phyloP scores from a whole-genome alignment of 305 asterid species.

The Andrographis paniculata region DNA sequence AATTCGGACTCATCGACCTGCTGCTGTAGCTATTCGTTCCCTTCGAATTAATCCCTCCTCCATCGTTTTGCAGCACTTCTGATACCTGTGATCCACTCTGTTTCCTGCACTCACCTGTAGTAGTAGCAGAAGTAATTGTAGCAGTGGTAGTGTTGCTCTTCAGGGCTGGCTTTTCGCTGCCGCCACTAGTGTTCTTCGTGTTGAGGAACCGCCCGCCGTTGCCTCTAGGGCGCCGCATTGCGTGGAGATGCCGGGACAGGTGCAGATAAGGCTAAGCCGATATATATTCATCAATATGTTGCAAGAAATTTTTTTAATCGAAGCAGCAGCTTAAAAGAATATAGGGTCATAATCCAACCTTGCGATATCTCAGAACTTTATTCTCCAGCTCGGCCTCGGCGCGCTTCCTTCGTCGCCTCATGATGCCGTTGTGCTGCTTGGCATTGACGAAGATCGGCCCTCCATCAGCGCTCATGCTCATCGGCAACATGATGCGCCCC shows the following conservation, averaged over 20 bases:
- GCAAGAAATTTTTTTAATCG: too few relatives aligned
- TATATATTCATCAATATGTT: too few relatives aligned
- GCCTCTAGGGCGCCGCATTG: conserved; percentile 87
- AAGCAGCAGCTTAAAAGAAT: too few relatives aligned
- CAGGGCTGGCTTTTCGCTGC: conserved; percentile 10
- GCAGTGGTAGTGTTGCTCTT: not conserved
- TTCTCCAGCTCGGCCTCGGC: conserved; percentile 47
- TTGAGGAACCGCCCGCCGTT: conserved; percentile 85
- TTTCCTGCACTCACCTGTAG: conserved; percentile 9
- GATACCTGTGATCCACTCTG: conserved; percentile 33
- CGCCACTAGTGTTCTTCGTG: conserved; percentile 26
- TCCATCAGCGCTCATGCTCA: conserved; percentile 45
- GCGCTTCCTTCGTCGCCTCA: conserved; percentile 67
- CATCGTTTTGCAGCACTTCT: conserved; percentile 40
- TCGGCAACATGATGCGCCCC: conserved; percentile 74
- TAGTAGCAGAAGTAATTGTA: not conserved
- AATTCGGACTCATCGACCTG: conserved; percentile 29
- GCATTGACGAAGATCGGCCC: conserved; percentile 65
- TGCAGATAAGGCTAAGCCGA: conserved; percentile 59
- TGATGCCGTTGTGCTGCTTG: conserved; percentile 71
- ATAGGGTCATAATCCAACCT: too few relatives aligned
- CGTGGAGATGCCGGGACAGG: conserved; percentile 93
- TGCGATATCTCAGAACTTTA: conserved; percentile 35
- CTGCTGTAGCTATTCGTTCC: conserved; percentile 18
- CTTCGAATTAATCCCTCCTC: conserved; percentile 19